These are phyloP conservation scores for Trichoderma atrobrunneum DNA, from an alignment of 2,329 filamentous ascomycete species.

Conservation along the genomic window DNA sequence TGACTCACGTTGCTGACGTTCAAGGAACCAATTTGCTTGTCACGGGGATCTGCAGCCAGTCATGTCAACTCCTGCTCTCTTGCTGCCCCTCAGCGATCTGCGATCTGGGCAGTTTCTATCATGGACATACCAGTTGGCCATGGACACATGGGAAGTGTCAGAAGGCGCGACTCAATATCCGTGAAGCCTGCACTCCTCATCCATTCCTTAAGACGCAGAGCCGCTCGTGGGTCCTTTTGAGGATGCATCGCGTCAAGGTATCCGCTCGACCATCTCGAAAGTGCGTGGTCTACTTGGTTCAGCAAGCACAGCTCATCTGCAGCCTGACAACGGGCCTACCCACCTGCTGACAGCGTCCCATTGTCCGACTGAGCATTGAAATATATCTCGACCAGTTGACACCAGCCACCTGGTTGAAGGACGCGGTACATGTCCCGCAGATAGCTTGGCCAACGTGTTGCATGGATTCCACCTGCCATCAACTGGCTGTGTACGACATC, in stretches of 20 bases:
- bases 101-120: not conserved
- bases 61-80: not conserved
- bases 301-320: not conserved
- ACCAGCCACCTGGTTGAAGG: constrained; percentile 75
- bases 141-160: constrained; percentile 65
- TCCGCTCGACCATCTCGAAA: constrained; percentile 64
- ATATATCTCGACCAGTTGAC: constrained; percentile 85
- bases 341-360: constrained; percentile 66
- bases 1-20: constrained; percentile 55
- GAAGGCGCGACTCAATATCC: constrained; percentile 63
- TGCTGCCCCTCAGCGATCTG: not conserved
- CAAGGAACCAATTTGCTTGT: constrained; percentile 51
- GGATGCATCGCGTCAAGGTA: constrained; percentile 62
- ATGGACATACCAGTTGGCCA: constrained; percentile 61
- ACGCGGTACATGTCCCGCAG: constrained; percentile 71
- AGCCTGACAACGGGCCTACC: constrained; percentile 23
- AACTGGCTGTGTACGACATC: constrained; percentile 80
- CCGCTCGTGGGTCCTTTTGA: constrained; percentile 64
- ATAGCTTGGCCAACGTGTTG: constrained; percentile 70
- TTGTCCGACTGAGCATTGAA: constrained; percentile 84
- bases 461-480: constrained; percentile 68
- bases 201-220: constrained; percentile 57
- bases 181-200: constrained; percentile 63
- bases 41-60: constrained; percentile 43
- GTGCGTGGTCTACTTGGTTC: constrained; percentile 53